These are phyloP conservation scores for Penicillium turbatum DNA, from an alignment of 495 filamentous ascomycete species.

Conservation along the genomic window DNA sequence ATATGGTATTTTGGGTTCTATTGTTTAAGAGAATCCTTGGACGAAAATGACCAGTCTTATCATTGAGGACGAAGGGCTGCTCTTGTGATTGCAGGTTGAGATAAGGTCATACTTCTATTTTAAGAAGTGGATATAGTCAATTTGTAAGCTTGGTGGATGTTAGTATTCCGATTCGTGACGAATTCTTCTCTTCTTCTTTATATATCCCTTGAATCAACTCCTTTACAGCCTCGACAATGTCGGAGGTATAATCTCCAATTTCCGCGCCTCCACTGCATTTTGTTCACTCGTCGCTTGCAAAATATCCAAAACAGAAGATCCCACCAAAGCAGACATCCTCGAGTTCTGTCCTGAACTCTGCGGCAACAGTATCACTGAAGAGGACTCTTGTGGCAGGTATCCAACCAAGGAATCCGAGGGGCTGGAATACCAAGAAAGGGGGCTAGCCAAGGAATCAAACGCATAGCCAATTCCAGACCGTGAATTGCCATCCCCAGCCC, in stretches of 20 bases:
- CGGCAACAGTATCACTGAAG: slow-evolving; percentile 42
- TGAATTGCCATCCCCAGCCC: slow-evolving; percentile 36
- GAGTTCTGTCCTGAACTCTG: slow-evolving; percentile 54
- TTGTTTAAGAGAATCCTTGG: background rate
- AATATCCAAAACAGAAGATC: slow-evolving; percentile 43
- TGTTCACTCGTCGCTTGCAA: slow-evolving; percentile 22
- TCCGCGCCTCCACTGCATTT: slow-evolving; percentile 20
- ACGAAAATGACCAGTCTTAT: background rate
- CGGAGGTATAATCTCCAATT: background rate
- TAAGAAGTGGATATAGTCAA: too few species aligned
- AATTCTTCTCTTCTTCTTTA: background rate
- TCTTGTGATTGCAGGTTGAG: too few species aligned
- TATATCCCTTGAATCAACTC: background rate
- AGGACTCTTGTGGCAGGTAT: slow-evolving; percentile 42
- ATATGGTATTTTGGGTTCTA: background rate
- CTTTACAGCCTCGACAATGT: background rate
- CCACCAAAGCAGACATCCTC: slow-evolving; percentile 54
- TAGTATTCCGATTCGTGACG: too few species aligned
- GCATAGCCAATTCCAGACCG: slow-evolving; percentile 36
- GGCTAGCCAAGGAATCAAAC: slow-evolving; percentile 30
- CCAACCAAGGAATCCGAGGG: slow-evolving; percentile 55
- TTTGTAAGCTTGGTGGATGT: too few species aligned
- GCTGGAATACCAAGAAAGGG: slow-evolving; percentile 56
- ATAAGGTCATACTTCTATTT: too few species aligned
- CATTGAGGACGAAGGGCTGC: background rate